Evolutionary conservation across 148 eudicot species (phyloP), one percentile per base, ranked within the genome.

Genomic region (Vaccinium corymbosum): DNA sequence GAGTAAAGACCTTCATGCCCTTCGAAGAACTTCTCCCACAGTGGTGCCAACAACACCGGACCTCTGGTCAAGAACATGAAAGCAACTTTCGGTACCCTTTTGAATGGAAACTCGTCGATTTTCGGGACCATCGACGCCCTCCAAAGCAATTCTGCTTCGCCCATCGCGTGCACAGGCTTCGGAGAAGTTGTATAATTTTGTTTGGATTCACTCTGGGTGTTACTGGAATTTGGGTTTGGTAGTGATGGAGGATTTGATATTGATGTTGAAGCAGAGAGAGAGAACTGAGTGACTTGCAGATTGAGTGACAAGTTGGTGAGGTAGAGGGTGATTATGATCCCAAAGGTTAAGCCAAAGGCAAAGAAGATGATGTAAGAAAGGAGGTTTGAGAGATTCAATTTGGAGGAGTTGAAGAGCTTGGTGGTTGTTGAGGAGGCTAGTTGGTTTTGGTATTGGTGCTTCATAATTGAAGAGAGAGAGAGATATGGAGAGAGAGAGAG

Each of bases 1-100:
- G 98, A 86, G 71, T 85, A 94, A 17, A 90, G 79, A 5, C 91
- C 88, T 80, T 90, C 86, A 79, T 93, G 82, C 19, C 98, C 95
- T 72, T 89, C 87, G 49, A 94, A 94, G 89, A 94, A 94, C 85
- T 73, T 68, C 86, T 94, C 98, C 95, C 98, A 94, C 72, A 94
- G 81, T 0, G 95, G 92, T 1, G 92, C 91, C 4, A 94, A 64
- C 7, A 91, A 84, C 71, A 94, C 87, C 11, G 87, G 82, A 48
- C 85, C 89, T 68, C 90, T 85, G 0, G 91, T 90, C 89, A 94
- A 85, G 90, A 93, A 93, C 98, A 94, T 91, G 84, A 94, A 94
- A 0, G 98, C 95, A 22, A 94, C 87, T 84, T 92, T 94, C 0
- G 91, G 90, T 1, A 87, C 90, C 49, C 92, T 78, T 15, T 87